These are phyloP conservation scores for Articulospora tetracladia DNA, from an alignment of 495 filamentous ascomycete species.

Conservation along the genomic window DNA sequence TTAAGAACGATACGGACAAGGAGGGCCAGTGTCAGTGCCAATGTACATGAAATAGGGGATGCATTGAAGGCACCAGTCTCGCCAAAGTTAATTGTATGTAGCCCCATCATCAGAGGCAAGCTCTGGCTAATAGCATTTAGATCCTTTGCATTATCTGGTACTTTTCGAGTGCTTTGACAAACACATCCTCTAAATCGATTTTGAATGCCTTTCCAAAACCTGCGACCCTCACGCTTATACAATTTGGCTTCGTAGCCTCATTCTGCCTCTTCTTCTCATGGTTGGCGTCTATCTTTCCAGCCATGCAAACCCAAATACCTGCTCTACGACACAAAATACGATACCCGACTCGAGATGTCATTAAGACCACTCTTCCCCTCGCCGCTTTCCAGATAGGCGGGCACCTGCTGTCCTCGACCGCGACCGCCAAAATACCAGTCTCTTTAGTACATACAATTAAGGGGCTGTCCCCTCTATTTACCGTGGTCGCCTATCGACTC, in stretches of 20 bases:
- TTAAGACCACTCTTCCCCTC: slow-evolving; percentile 81
- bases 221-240: slow-evolving; percentile 87
- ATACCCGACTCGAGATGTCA: slow-evolving; percentile 75
- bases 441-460: slow-evolving; percentile 99
- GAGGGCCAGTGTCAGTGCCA: slow-evolving; percentile 80
- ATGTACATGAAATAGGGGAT: slow-evolving; percentile 89
- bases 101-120: slow-evolving; percentile 9
- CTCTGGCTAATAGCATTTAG: slow-evolving; percentile 36
- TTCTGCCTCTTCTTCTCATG: slow-evolving; percentile 81
- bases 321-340: slow-evolving; percentile 80
- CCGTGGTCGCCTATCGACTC: slow-evolving; percentile 87
- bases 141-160: slow-evolving; percentile 87
- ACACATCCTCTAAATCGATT: slow-evolving; percentile 96
- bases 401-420: slow-evolving; percentile 89
- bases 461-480: slow-evolving; percentile 95
- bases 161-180: slow-evolving; percentile 87
- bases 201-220: slow-evolving; percentile 90
- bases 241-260: slow-evolving; percentile 89
- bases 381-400: slow-evolving; percentile 91
- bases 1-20: slow-evolving; percentile 73
- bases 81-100: slow-evolving; percentile 76
- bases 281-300: slow-evolving; percentile 65
- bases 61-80: slow-evolving; percentile 89
- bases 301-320: slow-evolving; percentile 63
- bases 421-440: slow-evolving; percentile 90